Evolutionary conservation across 768 basidiomycete species (phyloP).

Genomic region (Tephrocybe sp.): DNA sequence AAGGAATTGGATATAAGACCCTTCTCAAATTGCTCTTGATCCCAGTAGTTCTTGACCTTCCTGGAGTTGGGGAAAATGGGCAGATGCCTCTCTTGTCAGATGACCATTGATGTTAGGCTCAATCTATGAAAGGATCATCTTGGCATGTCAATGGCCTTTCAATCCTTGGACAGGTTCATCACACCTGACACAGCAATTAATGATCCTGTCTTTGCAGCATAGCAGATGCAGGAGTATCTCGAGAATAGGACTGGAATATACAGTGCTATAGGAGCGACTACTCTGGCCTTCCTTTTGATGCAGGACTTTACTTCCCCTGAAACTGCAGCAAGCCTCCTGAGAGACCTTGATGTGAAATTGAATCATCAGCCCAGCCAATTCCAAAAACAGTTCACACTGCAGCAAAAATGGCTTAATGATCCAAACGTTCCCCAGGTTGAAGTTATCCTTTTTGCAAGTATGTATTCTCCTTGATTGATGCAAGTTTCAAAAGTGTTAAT

Average conservation of each 20-base stretch:
- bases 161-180: neutral
- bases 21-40: slow-evolving; percentile 29
- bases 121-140: slow-evolving; percentile 6
- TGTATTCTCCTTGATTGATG: neutral
- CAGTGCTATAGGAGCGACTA: slow-evolving; percentile 4
- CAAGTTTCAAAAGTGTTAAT: neutral
- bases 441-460: slow-evolving; percentile 4
- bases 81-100: neutral
- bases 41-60: slow-evolving; percentile 31
- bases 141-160: neutral
- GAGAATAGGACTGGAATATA: slow-evolving; percentile 6
- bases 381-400: neutral
- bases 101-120: neutral
- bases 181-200: neutral
- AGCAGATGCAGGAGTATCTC: neutral
- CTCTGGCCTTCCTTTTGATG: slow-evolving; percentile 5
- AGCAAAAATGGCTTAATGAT: slow-evolving; percentile 7
- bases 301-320: neutral
- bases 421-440: slow-evolving; percentile 5
- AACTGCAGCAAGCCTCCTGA: neutral
- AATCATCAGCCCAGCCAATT: neutral
- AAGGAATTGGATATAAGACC: slow-evolving; percentile 34
- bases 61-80: slow-evolving; percentile 41
- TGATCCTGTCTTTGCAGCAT: neutral
- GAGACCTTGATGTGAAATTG: slow-evolving; percentile 3